Evolutionary conservation across 805 yeast species (phyloP).

Genomic region (Metschnikowia reukaufii): DNA sequence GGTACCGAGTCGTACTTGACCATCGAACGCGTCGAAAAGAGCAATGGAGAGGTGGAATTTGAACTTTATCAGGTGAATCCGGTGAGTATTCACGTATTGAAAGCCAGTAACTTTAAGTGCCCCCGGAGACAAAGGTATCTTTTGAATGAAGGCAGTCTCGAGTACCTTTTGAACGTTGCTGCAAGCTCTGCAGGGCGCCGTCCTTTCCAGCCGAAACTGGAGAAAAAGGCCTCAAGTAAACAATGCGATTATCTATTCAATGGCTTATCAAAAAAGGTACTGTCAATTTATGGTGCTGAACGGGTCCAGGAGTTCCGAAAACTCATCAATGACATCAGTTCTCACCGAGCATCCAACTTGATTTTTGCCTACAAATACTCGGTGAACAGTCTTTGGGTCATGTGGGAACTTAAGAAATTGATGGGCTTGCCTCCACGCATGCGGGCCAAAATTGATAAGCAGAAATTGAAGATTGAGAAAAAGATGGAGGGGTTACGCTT

Average conservation of each 20-base stretch:
- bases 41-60: constrained; percentile 2
- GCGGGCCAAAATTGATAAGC: constrained; percentile 1
- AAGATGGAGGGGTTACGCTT: not conserved
- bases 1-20: constrained; percentile 8
- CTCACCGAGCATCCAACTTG: constrained; percentile 22
- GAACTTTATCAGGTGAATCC: constrained; percentile 10
- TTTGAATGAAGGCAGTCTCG: constrained; percentile 13
- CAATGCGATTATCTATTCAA: constrained; percentile 12
- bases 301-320: constrained; percentile 12
- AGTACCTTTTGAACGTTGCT: constrained; percentile 8
- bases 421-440: constrained; percentile 24
- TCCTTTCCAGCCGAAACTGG: constrained; percentile 6
- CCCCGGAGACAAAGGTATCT: constrained; percentile 11
- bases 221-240: constrained; percentile 6
- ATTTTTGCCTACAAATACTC: constrained; percentile 35
- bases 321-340: constrained; percentile 12
- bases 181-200: not conserved
- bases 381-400: constrained; percentile 24
- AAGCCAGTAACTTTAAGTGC: constrained; percentile 24
- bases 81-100: constrained; percentile 16
- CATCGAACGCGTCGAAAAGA: constrained; percentile 7
- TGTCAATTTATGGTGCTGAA: constrained; percentile 9
- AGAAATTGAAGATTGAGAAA: not conserved
- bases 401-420: constrained; percentile 32
- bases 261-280: constrained; percentile 3